phyloP scores from a whole-genome alignment of 176 grass and related monocot species.

The Poa pratensis region DNA sequence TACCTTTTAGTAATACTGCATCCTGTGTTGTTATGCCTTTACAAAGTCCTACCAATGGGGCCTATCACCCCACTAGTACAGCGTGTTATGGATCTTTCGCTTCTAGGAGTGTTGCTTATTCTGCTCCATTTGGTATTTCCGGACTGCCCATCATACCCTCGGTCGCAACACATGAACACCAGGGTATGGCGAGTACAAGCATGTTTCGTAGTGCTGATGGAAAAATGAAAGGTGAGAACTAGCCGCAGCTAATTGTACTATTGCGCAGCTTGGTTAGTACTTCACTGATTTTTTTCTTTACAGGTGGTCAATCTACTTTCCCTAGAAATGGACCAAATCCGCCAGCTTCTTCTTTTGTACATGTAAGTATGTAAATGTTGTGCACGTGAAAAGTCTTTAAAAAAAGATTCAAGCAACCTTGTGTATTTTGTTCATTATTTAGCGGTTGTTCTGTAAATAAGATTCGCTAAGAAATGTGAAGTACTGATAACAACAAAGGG shows the following conservation, averaged over 20 bases:
- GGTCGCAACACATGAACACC: conserved; percentile 6
- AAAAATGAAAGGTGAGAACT: conserved; percentile 37
- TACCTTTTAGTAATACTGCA: conserved; percentile 67
- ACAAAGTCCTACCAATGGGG: conserved; percentile 92
- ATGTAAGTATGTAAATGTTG: conserved; percentile 52
- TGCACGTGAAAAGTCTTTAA: not conserved
- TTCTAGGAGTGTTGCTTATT: conserved; percentile 46
- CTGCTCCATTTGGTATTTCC: conserved; percentile 43
- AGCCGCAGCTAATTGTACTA: not conserved
- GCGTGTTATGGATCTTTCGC: conserved; percentile 45
- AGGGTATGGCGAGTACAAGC: conserved; percentile 24
- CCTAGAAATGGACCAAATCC: conserved; percentile 33
- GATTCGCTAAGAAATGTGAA: not conserved
- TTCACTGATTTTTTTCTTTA: conserved; percentile 24
- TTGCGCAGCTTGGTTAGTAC: conserved; percentile 22
- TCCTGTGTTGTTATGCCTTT: conserved; percentile 95
- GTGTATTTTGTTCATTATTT: conserved; percentile 7
- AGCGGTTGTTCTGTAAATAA: not conserved
- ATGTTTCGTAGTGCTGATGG: conserved; percentile 26
- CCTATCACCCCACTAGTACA: conserved; percentile 56
- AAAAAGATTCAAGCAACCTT: not conserved
- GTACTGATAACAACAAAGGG: not conserved
- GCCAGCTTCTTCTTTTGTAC: conserved; percentile 20
- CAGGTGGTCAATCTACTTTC: conserved; percentile 44
- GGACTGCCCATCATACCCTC: conserved; percentile 6